Conservation (phyloP, 441 rosid species). For the Cnidoscolus chayamansa region DNA sequence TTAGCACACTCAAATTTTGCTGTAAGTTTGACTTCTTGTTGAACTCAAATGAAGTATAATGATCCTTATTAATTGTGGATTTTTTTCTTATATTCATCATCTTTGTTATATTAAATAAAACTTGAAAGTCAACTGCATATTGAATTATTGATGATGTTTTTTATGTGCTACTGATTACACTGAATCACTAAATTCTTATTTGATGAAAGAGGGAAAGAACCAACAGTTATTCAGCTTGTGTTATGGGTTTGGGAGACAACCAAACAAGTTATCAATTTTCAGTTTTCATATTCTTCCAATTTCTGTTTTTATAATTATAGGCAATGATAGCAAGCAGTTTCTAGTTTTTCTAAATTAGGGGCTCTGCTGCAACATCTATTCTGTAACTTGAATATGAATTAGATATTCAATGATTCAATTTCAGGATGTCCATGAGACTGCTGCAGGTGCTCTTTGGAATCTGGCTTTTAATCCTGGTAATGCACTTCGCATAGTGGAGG, state of each 20-base stretch:
- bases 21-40: slow-evolving; percentile 28
- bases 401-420: slow-evolving; percentile 11
- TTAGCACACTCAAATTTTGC: slow-evolving; percentile 40
- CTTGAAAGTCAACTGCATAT: background rate
- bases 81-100: background rate
- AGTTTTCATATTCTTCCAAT: background rate
- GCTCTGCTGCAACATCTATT: background rate
- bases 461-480: slow-evolving; percentile 49
- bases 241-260: slow-evolving; percentile 1
- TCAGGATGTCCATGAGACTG: slow-evolving; percentile 64
- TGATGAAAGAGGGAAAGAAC: background rate
- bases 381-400: slow-evolving; percentile 6
- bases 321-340: background rate
- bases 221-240: background rate
- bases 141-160: background rate
- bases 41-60: slow-evolving; percentile 6
- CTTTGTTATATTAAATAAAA: background rate
- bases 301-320: background rate
- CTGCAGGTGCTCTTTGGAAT: slow-evolving; percentile 66
- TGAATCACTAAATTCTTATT: background rate
- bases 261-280: background rate
- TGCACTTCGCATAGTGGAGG: slow-evolving; percentile 48
- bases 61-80: background rate
- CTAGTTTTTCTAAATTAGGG: background rate
- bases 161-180: background rate